Evolutionary conservation across 495 filamentous ascomycete species (phyloP).

Genomic region (Bathelium albidoporum): DNA sequence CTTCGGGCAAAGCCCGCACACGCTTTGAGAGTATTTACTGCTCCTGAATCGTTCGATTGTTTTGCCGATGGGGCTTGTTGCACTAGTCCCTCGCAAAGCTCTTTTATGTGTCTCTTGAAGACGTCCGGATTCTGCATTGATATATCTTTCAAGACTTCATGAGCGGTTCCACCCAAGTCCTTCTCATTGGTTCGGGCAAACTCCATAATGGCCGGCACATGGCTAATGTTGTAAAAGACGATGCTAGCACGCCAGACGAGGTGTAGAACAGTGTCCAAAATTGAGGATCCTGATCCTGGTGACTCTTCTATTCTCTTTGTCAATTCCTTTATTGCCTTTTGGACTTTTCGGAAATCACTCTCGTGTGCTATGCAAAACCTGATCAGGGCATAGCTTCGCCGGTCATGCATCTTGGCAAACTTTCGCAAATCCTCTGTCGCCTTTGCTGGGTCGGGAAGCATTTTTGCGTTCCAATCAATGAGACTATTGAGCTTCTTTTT

Average conservation of each 20-base stretch:
- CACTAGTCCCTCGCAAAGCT: constrained; percentile 77
- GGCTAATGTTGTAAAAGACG: constrained; percentile 85
- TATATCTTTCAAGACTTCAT: constrained; percentile 88
- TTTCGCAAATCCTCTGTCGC: constrained; percentile 67
- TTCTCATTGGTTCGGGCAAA: constrained; percentile 73
- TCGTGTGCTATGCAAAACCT: constrained; percentile 74
- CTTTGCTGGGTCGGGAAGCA: constrained; percentile 60
- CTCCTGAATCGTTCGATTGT: constrained; percentile 52
- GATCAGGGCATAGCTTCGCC: constrained; percentile 81
- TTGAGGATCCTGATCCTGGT: constrained; percentile 40
- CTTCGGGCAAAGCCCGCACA: constrained; percentile 80
- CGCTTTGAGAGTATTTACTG: constrained; percentile 84
- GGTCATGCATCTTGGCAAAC: constrained; percentile 85
- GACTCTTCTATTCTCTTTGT: constrained; percentile 64
- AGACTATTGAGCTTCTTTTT: constrained; percentile 54
- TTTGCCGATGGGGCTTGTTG: constrained; percentile 62
- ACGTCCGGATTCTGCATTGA: constrained; percentile 78
- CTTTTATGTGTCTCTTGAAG: constrained; percentile 82
- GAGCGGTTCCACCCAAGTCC: constrained; percentile 63
- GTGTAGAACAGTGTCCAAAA: constrained; percentile 72
- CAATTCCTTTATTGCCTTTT: constrained; percentile 83
- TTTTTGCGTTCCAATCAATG: constrained; percentile 58
- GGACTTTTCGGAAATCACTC: constrained; percentile 82
- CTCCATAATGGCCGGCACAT: constrained; percentile 81
- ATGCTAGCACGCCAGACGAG: constrained; percentile 74